Percentiles rank a stretch among this genome's conserved stretches.
Evolutionary conservation across 306 rosid genomes (phyloP).

Genomic region (Lotus japonicus): DNA sequence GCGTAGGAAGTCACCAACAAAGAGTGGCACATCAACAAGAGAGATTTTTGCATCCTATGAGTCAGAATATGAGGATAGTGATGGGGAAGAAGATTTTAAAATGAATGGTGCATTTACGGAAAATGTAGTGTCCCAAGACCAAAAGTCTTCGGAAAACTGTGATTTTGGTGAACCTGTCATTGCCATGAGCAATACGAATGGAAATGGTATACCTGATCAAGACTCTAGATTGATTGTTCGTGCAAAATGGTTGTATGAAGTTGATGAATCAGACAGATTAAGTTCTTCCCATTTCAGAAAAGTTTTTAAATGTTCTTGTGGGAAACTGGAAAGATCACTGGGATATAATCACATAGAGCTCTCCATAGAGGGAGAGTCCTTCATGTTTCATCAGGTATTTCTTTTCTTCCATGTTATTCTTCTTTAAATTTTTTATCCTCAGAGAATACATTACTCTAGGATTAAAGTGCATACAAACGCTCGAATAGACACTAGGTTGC

Average conservation of each 20-base stretch:
- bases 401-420: not conserved
- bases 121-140: conserved; percentile 14
- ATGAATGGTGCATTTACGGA: conserved; percentile 7
- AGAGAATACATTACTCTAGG: not conserved
- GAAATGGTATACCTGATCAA: conserved; percentile 28
- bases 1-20: conserved; percentile 26
- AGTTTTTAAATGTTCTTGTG: conserved; percentile 60
- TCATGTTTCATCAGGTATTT: conserved; percentile 93
- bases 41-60: conserved; percentile 32
- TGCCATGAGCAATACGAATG: conserved; percentile 23
- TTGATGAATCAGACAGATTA: conserved; percentile 69
- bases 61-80: conserved; percentile 44
- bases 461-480: no score
- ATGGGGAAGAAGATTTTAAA: conserved; percentile 36
- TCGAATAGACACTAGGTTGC: not conserved
- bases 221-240: conserved; percentile 29
- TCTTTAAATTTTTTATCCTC: not conserved
- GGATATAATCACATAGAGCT: conserved; percentile 53
- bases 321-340: conserved; percentile 53
- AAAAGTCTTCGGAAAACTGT: conserved; percentile 16
- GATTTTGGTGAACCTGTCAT: conserved; percentile 18
- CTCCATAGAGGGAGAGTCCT: conserved; percentile 87
- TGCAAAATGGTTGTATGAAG: conserved; percentile 85
- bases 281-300: conserved; percentile 84
- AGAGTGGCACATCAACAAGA: conserved; percentile 10